A percentile compares a stretch with the other conserved stretches of the same genome.
These are phyloP conservation scores for Ascochyta fabae DNA, from an alignment of 2,329 filamentous ascomycete genomes.

Conservation along the genomic window DNA sequence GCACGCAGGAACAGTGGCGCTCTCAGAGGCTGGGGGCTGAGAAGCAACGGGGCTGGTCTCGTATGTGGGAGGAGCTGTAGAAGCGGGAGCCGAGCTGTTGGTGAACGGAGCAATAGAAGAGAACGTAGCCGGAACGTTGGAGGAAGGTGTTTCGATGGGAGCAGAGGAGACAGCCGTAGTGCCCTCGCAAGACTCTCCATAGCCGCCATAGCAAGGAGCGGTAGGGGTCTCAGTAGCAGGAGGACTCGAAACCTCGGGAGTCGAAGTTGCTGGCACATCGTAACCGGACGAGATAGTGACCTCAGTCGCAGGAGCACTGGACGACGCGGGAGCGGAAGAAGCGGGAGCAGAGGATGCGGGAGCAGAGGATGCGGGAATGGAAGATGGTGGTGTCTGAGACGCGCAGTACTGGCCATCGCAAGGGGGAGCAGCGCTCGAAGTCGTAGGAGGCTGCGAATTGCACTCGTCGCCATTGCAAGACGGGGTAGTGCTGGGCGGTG, in stretches of 20 bases:
- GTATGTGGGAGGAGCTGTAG: constrained; percentile 16
- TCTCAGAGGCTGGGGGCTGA: constrained; percentile 4
- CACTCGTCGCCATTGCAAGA: constrained; percentile 14
- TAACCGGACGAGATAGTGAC: not conserved
- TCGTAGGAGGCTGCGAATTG: constrained; percentile 13
- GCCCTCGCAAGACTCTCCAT: constrained; percentile 10
- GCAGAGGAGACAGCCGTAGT: constrained; percentile 9
- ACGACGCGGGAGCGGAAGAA: not conserved
- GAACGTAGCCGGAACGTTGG: constrained; percentile 5
- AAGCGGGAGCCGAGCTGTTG: constrained; percentile 27
- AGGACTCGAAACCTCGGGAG: constrained; percentile 4
- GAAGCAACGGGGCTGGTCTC: constrained; percentile 7
- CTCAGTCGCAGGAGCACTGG: constrained; percentile 1
- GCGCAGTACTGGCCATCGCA: constrained; percentile 5
- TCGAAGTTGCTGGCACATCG: not conserved
- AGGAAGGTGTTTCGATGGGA: constrained; percentile 7
- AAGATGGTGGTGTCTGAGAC: constrained; percentile 1
- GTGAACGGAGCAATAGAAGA: constrained; percentile 20
- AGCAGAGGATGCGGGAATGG: not conserved
- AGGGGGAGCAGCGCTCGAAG: not conserved
- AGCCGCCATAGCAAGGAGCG: constrained; percentile 5
- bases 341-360: not conserved
- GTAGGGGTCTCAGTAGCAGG: constrained; percentile 16
- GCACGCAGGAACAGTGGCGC: constrained; percentile 4
- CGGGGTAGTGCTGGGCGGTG: constrained; percentile 12